Evolutionary conservation across 1,284 basidiomycete species (phyloP), one percentile per base, ranked within the genome.

Genomic region (Fereydounia khargensis): DNA sequence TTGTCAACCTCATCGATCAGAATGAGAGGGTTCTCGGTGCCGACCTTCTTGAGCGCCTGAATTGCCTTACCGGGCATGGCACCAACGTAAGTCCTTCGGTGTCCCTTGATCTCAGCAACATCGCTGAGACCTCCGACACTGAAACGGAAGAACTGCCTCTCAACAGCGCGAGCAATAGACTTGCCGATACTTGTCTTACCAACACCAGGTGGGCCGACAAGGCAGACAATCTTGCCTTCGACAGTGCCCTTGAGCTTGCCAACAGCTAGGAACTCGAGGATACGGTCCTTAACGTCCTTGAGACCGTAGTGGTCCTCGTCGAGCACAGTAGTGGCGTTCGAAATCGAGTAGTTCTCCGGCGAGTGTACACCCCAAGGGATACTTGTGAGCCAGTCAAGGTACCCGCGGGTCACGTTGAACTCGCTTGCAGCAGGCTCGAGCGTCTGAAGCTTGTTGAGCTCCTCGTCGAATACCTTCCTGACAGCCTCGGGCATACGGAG

Each of bases 1-100:
- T 98, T 99, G 81, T 99, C 94, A 19, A 99, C 89, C 77, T 99
- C 94, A 70, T 98, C 94, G 60, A 98, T 97, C 39, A 98, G 79
- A 16, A 79, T 72, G 16, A 98, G 81, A 1, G 94, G 94, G 76
- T 99, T 99, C 79, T 96, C 92, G 4, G 90, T 94, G 24, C 90
- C 90, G 13, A 97, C 91, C 56, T 94, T 87, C 79, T 96, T 97
- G 50, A 98, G 78, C 2, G 94, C 94, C 77, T 97, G 92, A 46
- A 97, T 94, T 46, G 96, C 92, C 81, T 98, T 98, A 39, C 94
- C 92, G 0, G 94, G 94, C 66, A 98, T 84, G 28, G 42, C 49
- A 3, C 88, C 92, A 47, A 96, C 91, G 74, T 97, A 98, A 17
- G 94, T 99, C 72, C 95, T 80, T 67, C 95, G 81, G 76, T 99